Conservation (phyloP, 192 early-diverging fungal genomes). For the Rhizophlyctis rosea region DNA sequence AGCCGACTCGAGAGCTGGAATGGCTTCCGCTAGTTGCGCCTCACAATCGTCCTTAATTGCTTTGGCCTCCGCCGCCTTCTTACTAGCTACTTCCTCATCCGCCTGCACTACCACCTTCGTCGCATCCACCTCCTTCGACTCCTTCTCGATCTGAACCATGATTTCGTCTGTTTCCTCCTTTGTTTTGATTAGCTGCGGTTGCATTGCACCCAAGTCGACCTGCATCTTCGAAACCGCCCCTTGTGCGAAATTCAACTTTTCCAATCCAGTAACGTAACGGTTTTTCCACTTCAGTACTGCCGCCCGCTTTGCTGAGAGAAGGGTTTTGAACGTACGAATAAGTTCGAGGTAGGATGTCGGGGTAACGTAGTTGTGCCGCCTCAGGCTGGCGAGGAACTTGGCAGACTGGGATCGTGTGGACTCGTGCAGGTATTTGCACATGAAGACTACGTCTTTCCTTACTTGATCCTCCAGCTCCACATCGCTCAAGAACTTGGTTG, state of each 20-base stretch:
- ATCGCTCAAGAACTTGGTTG: slow-evolving; percentile 50
- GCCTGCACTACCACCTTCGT: slow-evolving; percentile 53
- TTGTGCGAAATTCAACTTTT: slow-evolving; percentile 58
- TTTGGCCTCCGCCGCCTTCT: slow-evolving; percentile 52
- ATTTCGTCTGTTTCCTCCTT: slow-evolving; percentile 54
- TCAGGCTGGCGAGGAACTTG: slow-evolving; percentile 37
- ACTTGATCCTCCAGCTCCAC: slow-evolving; percentile 49
- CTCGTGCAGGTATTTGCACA: slow-evolving; percentile 64
- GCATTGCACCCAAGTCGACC: slow-evolving; percentile 53
- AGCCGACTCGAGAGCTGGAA: slow-evolving; percentile 56
- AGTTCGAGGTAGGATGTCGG: slow-evolving; percentile 61
- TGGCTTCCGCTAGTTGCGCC: slow-evolving; percentile 56
- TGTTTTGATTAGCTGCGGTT: slow-evolving; percentile 55
- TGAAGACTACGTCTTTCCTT: slow-evolving; percentile 45
- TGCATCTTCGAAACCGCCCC: slow-evolving; percentile 59
- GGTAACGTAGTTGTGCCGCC: slow-evolving; percentile 59
- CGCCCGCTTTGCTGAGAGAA: slow-evolving; percentile 40
- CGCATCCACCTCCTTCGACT: slow-evolving; percentile 52
- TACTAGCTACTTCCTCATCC: slow-evolving; percentile 57
- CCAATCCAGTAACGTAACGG: slow-evolving; percentile 56
- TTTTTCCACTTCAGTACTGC: slow-evolving; percentile 46
- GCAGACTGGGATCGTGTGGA: slow-evolving; percentile 46
- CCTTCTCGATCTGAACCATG: slow-evolving; percentile 57
- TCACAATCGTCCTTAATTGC: slow-evolving; percentile 62
- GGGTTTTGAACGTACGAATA: slow-evolving; percentile 54